A percentile compares a stretch with the other conserved stretches of the same genome.
These are phyloP conservation scores for Escallonia herrerae DNA, from an alignment of 129 eudicot species.

Conservation along the genomic window DNA sequence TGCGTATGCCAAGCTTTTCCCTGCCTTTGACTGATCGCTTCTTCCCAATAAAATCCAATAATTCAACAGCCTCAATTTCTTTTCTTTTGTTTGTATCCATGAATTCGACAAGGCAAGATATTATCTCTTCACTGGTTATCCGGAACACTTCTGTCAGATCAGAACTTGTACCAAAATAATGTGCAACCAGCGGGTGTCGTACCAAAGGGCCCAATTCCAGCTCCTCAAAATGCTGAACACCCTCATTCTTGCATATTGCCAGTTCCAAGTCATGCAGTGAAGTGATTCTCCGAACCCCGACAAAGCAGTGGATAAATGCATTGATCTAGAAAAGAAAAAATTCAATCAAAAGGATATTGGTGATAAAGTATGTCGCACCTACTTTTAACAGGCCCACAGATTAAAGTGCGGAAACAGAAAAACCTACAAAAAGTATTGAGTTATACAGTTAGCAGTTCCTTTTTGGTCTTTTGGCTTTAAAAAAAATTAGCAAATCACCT, in stretches of 20 bases:
- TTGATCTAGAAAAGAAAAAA: conserved; percentile 40
- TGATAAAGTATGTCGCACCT: too few relatives aligned
- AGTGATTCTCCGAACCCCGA: conserved; percentile 65
- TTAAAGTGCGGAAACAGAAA: too few relatives aligned
- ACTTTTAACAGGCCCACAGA: too few relatives aligned
- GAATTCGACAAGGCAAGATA: conserved; percentile 36
- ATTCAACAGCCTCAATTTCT: conserved; percentile 36
- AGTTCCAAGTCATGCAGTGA: conserved; percentile 66
- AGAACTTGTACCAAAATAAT: conserved; percentile 57
- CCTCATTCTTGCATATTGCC: conserved; percentile 78
- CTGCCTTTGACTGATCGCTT: conserved; percentile 27
- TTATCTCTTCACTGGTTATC: conserved; percentile 55
- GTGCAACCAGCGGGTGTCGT: conserved; percentile 63
- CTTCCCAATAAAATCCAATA: conserved; percentile 59
- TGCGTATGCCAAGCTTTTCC: conserved; percentile 56
- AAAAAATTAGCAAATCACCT: too few relatives aligned
- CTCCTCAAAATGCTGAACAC: conserved; percentile 61
- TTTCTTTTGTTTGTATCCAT: conserved; percentile 21
- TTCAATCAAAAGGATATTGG: too few relatives aligned
- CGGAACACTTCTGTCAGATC: conserved; percentile 48
- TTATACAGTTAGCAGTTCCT: too few relatives aligned
- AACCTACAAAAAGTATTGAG: too few relatives aligned
- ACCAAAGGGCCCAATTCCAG: conserved; percentile 85
- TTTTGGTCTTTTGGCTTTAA: too few relatives aligned
- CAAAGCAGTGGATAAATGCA: conserved; percentile 82